Conservation (phyloP, 768 basidiomycete species). For the Auriscalpium vulgare region DNA sequence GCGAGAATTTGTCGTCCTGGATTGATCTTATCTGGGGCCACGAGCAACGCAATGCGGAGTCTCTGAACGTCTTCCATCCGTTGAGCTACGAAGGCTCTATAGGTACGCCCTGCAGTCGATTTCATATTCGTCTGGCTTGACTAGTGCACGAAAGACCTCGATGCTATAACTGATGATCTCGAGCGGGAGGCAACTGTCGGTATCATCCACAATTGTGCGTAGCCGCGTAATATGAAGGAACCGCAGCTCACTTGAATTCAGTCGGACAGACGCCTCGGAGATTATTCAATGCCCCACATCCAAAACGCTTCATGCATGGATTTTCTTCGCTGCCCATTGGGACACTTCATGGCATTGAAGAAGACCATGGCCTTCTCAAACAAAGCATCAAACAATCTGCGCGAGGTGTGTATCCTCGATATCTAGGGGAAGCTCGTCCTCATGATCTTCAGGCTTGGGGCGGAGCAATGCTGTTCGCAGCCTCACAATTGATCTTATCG, state of each 20-base stretch:
- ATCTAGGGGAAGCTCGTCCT: neutral
- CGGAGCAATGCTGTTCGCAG: constrained; percentile 35
- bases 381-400: constrained; percentile 45
- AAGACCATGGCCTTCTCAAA: constrained; percentile 65
- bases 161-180: constrained; percentile 75
- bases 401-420: constrained; percentile 35
- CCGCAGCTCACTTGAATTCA: constrained; percentile 19
- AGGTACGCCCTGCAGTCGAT: constrained; percentile 30
- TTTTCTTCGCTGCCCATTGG: constrained; percentile 66
- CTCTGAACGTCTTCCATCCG: constrained; percentile 86
- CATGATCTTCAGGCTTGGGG: constrained; percentile 37
- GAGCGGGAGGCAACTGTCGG: constrained; percentile 91
- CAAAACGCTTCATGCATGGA: constrained; percentile 64
- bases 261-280: constrained; percentile 91
- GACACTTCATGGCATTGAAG: constrained; percentile 68
- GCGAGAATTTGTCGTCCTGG: constrained; percentile 78
- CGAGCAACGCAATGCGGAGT: constrained; percentile 71
- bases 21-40: constrained; percentile 92
- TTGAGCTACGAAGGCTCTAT: constrained; percentile 90
- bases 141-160: constrained; percentile 50
- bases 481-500: constrained; percentile 50
- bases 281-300: constrained; percentile 73
- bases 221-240: neutral
- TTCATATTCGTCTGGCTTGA: neutral
- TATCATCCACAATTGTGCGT: constrained; percentile 87